Conservation (phyloP, 208 protist genomes). For the Trypanosoma congolense region DNA sequence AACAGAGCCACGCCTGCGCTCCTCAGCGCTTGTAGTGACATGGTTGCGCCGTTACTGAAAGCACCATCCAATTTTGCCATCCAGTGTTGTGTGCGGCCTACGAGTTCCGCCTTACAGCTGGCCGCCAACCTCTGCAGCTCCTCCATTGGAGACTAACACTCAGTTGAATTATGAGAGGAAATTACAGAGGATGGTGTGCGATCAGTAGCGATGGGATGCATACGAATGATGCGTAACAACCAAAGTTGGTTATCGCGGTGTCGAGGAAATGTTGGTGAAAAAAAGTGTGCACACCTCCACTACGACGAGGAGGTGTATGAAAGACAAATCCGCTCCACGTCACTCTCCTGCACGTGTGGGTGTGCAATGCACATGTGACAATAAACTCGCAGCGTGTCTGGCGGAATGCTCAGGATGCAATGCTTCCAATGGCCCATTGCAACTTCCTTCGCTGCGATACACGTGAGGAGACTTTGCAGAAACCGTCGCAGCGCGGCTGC, state of each 20-base stretch:
- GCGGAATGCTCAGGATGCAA: conserved; percentile 14
- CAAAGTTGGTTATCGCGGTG: too few relatives aligned
- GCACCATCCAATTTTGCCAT: not conserved
- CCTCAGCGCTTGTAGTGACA: not conserved
- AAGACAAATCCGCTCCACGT: conserved; percentile 26
- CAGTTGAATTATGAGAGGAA: too few relatives aligned
- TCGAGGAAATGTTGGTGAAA: not conserved
- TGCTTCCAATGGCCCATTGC: conserved; percentile 45
- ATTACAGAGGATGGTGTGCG: too few relatives aligned
- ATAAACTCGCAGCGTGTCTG: conserved; percentile 64
- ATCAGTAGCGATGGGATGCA: too few relatives aligned
- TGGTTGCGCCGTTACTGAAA: not conserved
- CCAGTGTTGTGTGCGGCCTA: not conserved
- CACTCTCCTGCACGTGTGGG: conserved; percentile 17
- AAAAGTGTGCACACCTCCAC: not conserved
- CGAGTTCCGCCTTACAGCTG: not conserved
- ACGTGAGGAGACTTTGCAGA: conserved; percentile 31
- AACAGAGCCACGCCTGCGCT: conserved; percentile 7
- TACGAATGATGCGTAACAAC: not conserved
- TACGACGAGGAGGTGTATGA: not conserved
- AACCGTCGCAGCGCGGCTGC: conserved; percentile 10
- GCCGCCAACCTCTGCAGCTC: not conserved
- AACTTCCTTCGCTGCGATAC: conserved; percentile 38
- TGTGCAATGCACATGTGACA: conserved; percentile 40
- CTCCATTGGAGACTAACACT: not conserved